phyloP scores from a whole-genome alignment of 805 yeast genomes.

The Metschnikowia corniflorae region DNA sequence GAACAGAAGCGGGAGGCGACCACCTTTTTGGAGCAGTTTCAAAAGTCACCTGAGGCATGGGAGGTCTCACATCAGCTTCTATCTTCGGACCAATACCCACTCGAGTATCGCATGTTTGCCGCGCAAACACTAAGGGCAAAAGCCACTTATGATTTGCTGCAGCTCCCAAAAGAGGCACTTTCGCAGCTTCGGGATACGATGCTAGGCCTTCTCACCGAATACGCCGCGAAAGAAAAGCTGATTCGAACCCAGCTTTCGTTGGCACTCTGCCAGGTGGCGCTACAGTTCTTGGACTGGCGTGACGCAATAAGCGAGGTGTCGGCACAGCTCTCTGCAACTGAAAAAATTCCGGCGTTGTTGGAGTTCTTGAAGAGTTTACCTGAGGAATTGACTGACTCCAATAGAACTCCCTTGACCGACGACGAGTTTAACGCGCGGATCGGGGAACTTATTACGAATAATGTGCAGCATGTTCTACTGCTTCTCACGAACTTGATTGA shows the following conservation, averaged over 20 bases:
- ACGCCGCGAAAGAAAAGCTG: slow-evolving; percentile 42
- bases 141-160: slow-evolving; percentile 76
- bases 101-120: slow-evolving; percentile 73
- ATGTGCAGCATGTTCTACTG: slow-evolving; percentile 64
- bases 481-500: slow-evolving; percentile 51
- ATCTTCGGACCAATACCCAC: slow-evolving; percentile 26
- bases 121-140: slow-evolving; percentile 89
- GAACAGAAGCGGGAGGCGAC: slow-evolving; percentile 51
- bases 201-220: slow-evolving; percentile 51
- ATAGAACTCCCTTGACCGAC: slow-evolving; percentile 73
- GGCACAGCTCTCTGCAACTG: slow-evolving; percentile 38
- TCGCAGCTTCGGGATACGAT: slow-evolving; percentile 64
- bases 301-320: slow-evolving; percentile 69
- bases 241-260: slow-evolving; percentile 82
- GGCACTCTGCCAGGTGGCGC: slow-evolving; percentile 74
- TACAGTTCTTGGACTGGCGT: slow-evolving; percentile 74
- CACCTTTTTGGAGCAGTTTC: slow-evolving; percentile 70
- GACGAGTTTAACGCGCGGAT: slow-evolving; percentile 72
- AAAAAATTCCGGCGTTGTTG: slow-evolving; percentile 48
- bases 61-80: slow-evolving; percentile 56
- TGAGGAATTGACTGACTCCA: slow-evolving; percentile 80
- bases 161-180: slow-evolving; percentile 54
- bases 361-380: slow-evolving; percentile 87
- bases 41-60: slow-evolving; percentile 85
- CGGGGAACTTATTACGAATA: slow-evolving; percentile 56